These are phyloP conservation scores for Solanum sparsipilum DNA, from an alignment of 257 asterid species.

Conservation along the genomic window DNA sequence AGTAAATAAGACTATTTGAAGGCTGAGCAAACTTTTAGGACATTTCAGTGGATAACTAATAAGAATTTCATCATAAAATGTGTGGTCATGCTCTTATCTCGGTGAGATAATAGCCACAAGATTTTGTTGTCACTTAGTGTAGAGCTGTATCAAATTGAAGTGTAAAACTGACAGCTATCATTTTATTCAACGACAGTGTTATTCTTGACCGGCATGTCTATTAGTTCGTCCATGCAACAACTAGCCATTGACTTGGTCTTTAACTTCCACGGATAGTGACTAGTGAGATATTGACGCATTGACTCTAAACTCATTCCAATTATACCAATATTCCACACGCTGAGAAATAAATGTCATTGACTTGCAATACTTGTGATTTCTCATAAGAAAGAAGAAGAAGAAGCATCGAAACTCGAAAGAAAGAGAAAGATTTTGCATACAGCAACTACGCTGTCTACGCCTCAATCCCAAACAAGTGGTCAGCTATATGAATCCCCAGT, in stretches of 20 bases:
- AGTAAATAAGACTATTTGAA: not conserved
- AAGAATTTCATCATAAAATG: not conserved
- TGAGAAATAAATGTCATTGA: not conserved
- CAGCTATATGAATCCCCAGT: not conserved
- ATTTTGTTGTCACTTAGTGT: not conserved
- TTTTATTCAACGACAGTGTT: too few relatives aligned
- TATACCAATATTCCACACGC: not conserved
- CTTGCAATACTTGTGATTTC: not conserved
- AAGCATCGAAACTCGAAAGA: not conserved
- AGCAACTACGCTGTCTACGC: not conserved
- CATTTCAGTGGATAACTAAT: not conserved
- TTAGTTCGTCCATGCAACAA: not conserved
- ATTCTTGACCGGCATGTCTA: not conserved
- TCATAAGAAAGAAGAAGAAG: not conserved
- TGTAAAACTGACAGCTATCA: not conserved
- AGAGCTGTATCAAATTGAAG: not conserved
- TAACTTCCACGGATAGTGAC: not conserved
- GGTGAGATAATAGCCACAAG: not conserved
- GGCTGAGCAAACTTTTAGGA: not conserved
- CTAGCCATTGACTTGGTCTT: not conserved
- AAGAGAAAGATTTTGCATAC: not conserved
- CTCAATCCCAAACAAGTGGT: not conserved
- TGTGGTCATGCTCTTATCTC: not conserved
- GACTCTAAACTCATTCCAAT: not conserved
- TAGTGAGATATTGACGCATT: not conserved